These are phyloP conservation scores for Eragrostis nindensis DNA, from an alignment of 176 grass and related monocot genomes.

Conservation along the genomic window DNA sequence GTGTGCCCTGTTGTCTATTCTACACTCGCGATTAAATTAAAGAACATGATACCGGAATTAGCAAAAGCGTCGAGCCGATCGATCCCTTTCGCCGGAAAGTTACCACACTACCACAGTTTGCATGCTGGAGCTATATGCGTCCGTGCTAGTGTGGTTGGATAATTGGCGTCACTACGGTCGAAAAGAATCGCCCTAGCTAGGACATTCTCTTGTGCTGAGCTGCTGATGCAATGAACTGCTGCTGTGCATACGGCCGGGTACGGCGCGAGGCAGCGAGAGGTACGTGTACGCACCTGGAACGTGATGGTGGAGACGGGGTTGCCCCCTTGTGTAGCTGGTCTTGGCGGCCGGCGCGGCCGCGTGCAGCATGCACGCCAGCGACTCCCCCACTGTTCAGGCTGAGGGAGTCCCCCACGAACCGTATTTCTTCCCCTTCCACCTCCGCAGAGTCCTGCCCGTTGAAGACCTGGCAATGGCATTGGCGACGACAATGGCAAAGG, in stretches of 20 bases:
- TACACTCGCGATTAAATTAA: neutral
- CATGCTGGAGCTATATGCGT: neutral
- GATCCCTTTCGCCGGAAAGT: constrained; percentile 4
- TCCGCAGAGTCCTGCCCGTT: constrained; percentile 58
- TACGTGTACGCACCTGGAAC: constrained; percentile 62
- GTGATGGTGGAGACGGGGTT: constrained; percentile 68
- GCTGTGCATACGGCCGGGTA: no score
- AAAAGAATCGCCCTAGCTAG: no score
- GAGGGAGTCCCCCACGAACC: constrained; percentile 98
- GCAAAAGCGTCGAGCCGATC: neutral
- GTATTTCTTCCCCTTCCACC: constrained; percentile 94
- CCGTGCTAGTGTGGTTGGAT: neutral
- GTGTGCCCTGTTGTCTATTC: neutral
- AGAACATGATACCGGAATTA: neutral
- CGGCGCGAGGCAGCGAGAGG: neutral
- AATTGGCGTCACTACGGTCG: neutral
- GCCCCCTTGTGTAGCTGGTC: constrained; percentile 53
- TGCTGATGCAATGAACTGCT: neutral
- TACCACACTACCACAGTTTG: neutral
- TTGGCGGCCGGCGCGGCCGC: constrained; percentile 68
- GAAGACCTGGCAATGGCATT: constrained; percentile 71
- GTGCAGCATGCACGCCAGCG: constrained; percentile 90
- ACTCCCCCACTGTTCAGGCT: constrained; percentile 99
- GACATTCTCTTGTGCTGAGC: neutral
- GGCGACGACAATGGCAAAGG: neutral